Evolutionary conservation across 2,329 filamentous ascomycete species (phyloP).

Genomic region (Hymenoscyphus linearis): DNA sequence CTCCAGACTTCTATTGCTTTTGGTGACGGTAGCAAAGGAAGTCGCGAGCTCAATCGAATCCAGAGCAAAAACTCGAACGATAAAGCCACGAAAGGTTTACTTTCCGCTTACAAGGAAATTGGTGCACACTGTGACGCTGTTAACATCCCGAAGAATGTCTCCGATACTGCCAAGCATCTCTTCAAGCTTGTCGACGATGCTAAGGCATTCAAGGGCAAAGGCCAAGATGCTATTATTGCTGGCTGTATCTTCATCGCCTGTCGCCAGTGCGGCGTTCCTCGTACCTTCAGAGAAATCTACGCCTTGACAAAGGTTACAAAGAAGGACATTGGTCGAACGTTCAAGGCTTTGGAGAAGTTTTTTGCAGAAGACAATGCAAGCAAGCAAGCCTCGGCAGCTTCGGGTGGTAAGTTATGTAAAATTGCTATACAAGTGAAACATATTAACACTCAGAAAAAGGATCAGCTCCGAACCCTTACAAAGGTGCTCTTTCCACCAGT

Average conservation of each 20-base stretch:
- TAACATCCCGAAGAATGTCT: slow-evolving; percentile 72
- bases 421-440: slow-evolving; percentile 18
- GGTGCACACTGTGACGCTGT: slow-evolving; percentile 80
- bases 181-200: slow-evolving; percentile 93
- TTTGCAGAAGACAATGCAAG: slow-evolving; percentile 67
- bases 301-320: slow-evolving; percentile 89
- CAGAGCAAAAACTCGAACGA: slow-evolving; percentile 78
- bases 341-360: slow-evolving; percentile 89
- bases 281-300: slow-evolving; percentile 93
- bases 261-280: slow-evolving; percentile 77
- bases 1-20: slow-evolving; percentile 85
- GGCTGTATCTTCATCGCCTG: slow-evolving; percentile 98
- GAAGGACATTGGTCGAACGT: slow-evolving; percentile 94
- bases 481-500: slow-evolving; percentile 69
- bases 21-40: slow-evolving; percentile 65
- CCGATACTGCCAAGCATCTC: slow-evolving; percentile 87
- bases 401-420: slow-evolving; percentile 46
- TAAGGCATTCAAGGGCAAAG: slow-evolving; percentile 92
- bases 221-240: slow-evolving; percentile 87
- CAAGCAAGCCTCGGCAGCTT: slow-evolving; percentile 43
- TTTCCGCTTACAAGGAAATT: slow-evolving; percentile 84
- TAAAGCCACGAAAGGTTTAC: slow-evolving; percentile 75
- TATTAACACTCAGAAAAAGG: slow-evolving; percentile 31
- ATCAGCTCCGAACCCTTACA: slow-evolving; percentile 52
- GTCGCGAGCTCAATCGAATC: slow-evolving; percentile 71